Evolutionary conservation across 1,284 basidiomycete species (phyloP).

Genomic region (Grifola frondosa): DNA sequence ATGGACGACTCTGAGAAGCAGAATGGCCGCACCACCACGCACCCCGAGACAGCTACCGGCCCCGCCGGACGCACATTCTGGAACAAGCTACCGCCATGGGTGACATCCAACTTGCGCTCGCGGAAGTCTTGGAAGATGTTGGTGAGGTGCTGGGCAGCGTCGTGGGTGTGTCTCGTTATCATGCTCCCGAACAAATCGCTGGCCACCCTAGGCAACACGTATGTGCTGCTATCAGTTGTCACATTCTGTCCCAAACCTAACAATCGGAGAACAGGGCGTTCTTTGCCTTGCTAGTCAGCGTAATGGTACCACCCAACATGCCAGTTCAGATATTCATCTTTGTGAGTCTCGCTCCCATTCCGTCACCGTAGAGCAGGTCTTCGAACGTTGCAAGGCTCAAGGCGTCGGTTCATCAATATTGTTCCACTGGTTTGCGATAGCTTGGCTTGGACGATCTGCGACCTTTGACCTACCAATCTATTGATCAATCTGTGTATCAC

Average conservation of each 20-base stretch:
- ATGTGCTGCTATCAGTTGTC: constrained; percentile 9
- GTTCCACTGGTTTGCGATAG: not conserved
- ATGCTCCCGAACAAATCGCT: constrained; percentile 32
- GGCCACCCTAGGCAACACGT: constrained; percentile 33
- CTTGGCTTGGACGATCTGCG: too few species aligned
- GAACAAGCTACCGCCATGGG: constrained; percentile 33
- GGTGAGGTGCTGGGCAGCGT: constrained; percentile 33
- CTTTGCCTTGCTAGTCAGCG: constrained; percentile 34
- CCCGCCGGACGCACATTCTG: too few species aligned
- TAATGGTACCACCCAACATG: constrained; percentile 37
- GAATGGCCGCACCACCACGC: too few species aligned
- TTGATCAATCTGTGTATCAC: too few species aligned
- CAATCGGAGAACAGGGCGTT: constrained; percentile 32
- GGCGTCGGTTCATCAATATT: not conserved
- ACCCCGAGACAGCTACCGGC: too few species aligned
- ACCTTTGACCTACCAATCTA: too few species aligned
- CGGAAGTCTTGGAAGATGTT: constrained; percentile 29
- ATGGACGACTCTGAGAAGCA: too few species aligned
- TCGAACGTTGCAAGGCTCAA: too few species aligned
- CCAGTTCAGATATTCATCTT: constrained; percentile 39
- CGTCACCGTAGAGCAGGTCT: too few species aligned
- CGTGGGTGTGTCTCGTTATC: constrained; percentile 32
- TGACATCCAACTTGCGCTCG: constrained; percentile 29
- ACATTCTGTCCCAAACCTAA: too few species aligned
- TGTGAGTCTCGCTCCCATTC: constrained; percentile 25